A percentile compares a stretch with the other conserved stretches of the same genome.
These are phyloP conservation scores for Chlorella sorokiniana DNA, from an alignment of 139 green algal genomes.

Conservation along the genomic window DNA sequence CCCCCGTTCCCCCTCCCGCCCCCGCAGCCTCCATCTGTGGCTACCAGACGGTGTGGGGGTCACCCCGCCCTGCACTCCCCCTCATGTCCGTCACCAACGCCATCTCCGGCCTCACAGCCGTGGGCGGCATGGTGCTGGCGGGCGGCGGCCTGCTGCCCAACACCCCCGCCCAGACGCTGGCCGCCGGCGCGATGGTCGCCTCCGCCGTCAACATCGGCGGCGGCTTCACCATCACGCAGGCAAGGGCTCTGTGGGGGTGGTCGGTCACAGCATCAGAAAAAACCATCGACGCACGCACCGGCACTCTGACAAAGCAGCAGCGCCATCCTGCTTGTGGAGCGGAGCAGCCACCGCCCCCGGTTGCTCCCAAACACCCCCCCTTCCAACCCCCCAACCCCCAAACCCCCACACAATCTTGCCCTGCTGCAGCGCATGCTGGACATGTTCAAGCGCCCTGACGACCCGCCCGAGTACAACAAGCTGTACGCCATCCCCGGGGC, in stretches of 20 bases:
- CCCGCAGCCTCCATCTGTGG: conserved; percentile 71
- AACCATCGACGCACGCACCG: neutral
- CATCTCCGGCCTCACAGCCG: conserved; percentile 77
- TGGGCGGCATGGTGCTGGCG: conserved; percentile 80
- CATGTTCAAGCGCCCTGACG: conserved; percentile 89
- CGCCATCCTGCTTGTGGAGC: no score
- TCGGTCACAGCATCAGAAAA: neutral
- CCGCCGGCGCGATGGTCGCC: conserved; percentile 65
- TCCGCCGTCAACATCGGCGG: conserved; percentile 89
- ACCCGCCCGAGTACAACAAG: conserved; percentile 83
- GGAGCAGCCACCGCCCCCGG: neutral
- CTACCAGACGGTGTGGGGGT: conserved; percentile 80
- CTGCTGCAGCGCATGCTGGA: conserved; percentile 80
- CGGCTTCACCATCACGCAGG: conserved; percentile 86
- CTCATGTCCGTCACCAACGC: conserved; percentile 96
- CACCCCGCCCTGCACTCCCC: conserved; percentile 84
- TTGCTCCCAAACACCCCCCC: neutral
- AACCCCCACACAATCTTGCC: neutral
- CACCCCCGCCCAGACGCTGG: conserved; percentile 64
- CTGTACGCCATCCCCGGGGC: conserved; percentile 71
- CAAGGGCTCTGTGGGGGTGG: neutral
- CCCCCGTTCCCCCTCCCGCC: neutral
- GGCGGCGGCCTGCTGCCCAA: conserved; percentile 68
- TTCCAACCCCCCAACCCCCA: neutral
- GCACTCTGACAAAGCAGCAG: no score